A percentile compares a stretch with the other conserved stretches of the same genome.
These are phyloP conservation scores for Pseudocercospora crystallina DNA, from an alignment of 2,329 filamentous ascomycete genomes.

Conservation along the genomic window DNA sequence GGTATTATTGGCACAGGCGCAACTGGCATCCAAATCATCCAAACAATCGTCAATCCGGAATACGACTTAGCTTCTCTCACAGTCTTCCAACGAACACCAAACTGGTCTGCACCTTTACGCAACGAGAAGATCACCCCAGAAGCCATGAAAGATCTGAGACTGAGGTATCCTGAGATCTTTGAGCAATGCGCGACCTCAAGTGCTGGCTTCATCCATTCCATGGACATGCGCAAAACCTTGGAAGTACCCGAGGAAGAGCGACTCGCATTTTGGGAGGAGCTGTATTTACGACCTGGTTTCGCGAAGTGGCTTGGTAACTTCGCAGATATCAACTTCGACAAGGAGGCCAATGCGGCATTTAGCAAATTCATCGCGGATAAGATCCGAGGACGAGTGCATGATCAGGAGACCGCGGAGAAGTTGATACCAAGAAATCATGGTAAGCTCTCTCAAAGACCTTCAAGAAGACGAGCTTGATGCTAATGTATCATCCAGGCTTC, in stretches of 20 bases:
- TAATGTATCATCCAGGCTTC: constrained; percentile 33
- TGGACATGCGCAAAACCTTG: constrained; percentile 45
- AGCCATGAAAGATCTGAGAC: constrained; percentile 26
- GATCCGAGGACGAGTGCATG: constrained; percentile 43
- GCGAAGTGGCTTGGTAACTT: constrained; percentile 45
- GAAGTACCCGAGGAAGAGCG: constrained; percentile 43
- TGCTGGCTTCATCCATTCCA: constrained; percentile 34
- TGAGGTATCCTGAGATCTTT: constrained; percentile 31
- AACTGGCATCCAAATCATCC: constrained; percentile 40
- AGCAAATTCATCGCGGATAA: constrained; percentile 49
- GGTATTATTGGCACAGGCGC: constrained; percentile 44
- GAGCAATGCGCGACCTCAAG: constrained; percentile 39
- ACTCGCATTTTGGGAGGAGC: constrained; percentile 43
- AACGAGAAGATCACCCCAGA: constrained; percentile 26
- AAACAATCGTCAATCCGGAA: constrained; percentile 31
- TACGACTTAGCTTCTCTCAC: constrained; percentile 41
- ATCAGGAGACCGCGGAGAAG: constrained; percentile 47
- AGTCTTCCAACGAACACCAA: constrained; percentile 68
- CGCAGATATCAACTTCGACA: constrained; percentile 38
- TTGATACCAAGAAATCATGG: constrained; percentile 55
- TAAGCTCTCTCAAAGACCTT: constrained; percentile 8
- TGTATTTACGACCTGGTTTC: constrained; percentile 39
- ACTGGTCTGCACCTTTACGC: constrained; percentile 40
- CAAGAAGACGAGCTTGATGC: constrained; percentile 48
- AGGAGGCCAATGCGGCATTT: constrained; percentile 40